A percentile compares a stretch with the other conserved stretches of the same genome.
phyloP scores from a whole-genome alignment of 1,284 basidiomycete genomes.

The Trametes hirsuta region DNA sequence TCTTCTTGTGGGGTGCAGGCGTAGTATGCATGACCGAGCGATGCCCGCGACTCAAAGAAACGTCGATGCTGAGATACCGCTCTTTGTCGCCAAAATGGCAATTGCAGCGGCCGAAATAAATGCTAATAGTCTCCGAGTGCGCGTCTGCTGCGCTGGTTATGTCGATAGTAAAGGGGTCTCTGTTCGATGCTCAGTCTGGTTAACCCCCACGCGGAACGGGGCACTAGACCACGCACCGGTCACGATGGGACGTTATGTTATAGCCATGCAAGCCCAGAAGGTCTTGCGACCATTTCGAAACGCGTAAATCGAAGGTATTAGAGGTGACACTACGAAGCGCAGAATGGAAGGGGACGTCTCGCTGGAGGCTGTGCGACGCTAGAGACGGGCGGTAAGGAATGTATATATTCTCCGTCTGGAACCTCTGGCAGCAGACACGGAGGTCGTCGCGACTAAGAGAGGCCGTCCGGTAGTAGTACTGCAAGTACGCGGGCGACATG shows the following conservation, averaged over 20 bases:
- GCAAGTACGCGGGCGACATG: neutral
- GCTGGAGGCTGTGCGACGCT: neutral
- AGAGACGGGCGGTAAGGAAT: neutral
- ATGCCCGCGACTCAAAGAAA: neutral
- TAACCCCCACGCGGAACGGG: neutral
- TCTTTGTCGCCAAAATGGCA: slow-evolving; percentile 1
- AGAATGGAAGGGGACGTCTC: neutral
- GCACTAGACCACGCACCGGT: neutral
- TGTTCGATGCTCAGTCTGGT: neutral
- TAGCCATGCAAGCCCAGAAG: slow-evolving; percentile 4
- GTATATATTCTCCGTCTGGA: neutral
- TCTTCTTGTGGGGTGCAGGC: neutral
- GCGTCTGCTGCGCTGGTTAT: neutral
- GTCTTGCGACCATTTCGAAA: slow-evolving; percentile 6
- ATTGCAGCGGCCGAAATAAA: slow-evolving; percentile 13
- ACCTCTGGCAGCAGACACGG: neutral
- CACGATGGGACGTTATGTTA: neutral
- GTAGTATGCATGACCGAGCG: neutral
- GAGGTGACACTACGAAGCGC: neutral
- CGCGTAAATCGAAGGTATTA: slow-evolving; percentile 9
- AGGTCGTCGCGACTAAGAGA: neutral
- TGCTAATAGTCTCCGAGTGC: neutral
- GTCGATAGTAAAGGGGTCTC: neutral
- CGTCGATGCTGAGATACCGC: slow-evolving; percentile 2
- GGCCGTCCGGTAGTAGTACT: slow-evolving; percentile 4